Evolutionary conservation across 1,139 yeast species (phyloP).

Genomic region (Pichia norvegensis): DNA sequence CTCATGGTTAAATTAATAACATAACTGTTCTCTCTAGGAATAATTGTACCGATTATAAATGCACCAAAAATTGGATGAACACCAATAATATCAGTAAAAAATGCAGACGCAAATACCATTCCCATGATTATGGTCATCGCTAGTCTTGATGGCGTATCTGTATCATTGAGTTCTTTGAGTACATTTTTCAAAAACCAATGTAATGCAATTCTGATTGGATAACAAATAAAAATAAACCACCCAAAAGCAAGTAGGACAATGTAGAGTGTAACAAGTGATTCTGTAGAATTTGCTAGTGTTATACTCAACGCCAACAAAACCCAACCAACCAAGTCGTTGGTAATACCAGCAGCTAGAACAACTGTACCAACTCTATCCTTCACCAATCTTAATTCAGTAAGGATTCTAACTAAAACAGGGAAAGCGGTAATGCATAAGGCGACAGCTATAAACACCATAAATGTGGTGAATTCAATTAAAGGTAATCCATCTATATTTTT

Average conservation of each 20-base stretch:
- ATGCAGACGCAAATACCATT: constrained; percentile 54
- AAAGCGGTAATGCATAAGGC: constrained; percentile 80
- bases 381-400: constrained; percentile 62
- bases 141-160: constrained; percentile 56
- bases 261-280: constrained; percentile 60
- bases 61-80: constrained; percentile 68
- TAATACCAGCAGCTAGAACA: constrained; percentile 73
- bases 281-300: constrained; percentile 60
- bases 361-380: constrained; percentile 72
- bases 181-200: constrained; percentile 32
- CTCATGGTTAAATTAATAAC: constrained; percentile 62
- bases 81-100: constrained; percentile 73
- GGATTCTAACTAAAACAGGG: constrained; percentile 72
- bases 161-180: constrained; percentile 39
- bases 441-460: constrained; percentile 69
- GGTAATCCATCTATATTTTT: constrained; percentile 27
- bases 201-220: constrained; percentile 47
- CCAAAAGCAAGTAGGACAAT: constrained; percentile 57
- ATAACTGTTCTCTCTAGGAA: constrained; percentile 72
- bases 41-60: constrained; percentile 63
- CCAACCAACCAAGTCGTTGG: constrained; percentile 80
- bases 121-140: constrained; percentile 49
- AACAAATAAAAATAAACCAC: constrained; percentile 55
- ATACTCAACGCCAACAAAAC: constrained; percentile 65
- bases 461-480: constrained; percentile 55